These are phyloP conservation scores for Selenicereus undatus DNA, from an alignment of 148 eudicot genomes.

Conservation along the genomic window DNA sequence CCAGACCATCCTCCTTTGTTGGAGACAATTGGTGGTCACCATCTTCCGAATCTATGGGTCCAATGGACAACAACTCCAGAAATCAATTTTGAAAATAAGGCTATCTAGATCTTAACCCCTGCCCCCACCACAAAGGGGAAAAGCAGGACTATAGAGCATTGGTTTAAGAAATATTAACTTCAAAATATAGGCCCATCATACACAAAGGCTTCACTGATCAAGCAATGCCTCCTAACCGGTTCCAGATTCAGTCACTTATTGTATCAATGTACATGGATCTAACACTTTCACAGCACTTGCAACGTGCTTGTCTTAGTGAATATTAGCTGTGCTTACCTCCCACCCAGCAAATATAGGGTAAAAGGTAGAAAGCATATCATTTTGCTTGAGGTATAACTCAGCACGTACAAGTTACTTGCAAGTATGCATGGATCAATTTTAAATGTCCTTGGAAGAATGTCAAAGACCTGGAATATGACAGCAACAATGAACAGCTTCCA, in stretches of 20 bases:
- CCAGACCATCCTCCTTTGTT: neutral
- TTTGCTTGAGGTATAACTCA: no score
- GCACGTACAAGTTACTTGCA: neutral
- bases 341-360: neutral
- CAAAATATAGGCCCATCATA: no score
- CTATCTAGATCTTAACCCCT: no score
- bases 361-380: neutral
- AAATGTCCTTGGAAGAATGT: neutral
- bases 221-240: neutral
- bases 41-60: neutral
- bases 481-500: neutral
- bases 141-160: no score
- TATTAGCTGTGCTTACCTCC: neutral
- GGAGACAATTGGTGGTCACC: neutral
- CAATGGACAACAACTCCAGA: neutral
- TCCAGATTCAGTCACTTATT: neutral
- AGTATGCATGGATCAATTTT: conserved; percentile 10
- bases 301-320: neutral
- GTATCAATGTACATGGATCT: neutral
- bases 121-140: no score
- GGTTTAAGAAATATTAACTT: no score
- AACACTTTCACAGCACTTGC: no score
- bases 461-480: neutral
- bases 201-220: neutral
- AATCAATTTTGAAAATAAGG: no score